Evolutionary conservation across 345 rosid genomes (phyloP).

Genomic region (Leavenworthia alabamica): DNA sequence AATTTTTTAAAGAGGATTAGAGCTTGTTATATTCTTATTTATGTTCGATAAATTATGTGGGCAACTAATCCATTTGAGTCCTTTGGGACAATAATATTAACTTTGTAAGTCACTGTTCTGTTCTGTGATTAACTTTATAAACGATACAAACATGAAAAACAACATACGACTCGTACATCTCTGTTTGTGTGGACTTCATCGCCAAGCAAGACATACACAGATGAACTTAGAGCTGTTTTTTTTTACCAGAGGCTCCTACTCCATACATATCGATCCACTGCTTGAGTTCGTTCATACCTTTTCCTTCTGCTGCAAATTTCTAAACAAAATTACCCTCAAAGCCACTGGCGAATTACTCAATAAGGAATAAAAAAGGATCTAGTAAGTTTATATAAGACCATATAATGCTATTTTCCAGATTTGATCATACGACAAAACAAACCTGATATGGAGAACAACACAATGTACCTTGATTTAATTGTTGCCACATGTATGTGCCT

Average conservation of each 20-base stretch:
- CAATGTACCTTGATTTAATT: slow-evolving; percentile 59
- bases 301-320: too few relatives aligned
- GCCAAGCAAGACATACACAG: too few relatives aligned
- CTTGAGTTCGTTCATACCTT: too few relatives aligned
- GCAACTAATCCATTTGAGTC: too few relatives aligned
- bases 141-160: not conserved
- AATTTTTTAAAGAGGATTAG: too few relatives aligned
- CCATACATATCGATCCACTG: too few relatives aligned
- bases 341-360: slow-evolving; percentile 30
- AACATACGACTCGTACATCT: too few relatives aligned
- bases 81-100: not conserved
- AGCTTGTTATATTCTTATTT: not conserved
- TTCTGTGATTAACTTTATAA: not conserved
- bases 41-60: too few relatives aligned
- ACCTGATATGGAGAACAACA: not conserved
- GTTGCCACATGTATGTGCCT: slow-evolving; percentile 45
- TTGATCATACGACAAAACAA: not conserved
- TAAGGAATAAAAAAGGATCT: not conserved
- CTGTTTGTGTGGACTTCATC: too few relatives aligned
- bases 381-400: slow-evolving; percentile 4
- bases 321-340: slow-evolving; percentile 27
- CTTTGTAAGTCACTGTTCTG: not conserved
- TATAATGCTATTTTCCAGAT: not conserved
- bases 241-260: too few relatives aligned
- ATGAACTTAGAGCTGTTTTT: too few relatives aligned